These are phyloP conservation scores for Adansonia grandidieri DNA, from an alignment of 441 rosid genomes.

Conservation along the genomic window DNA sequence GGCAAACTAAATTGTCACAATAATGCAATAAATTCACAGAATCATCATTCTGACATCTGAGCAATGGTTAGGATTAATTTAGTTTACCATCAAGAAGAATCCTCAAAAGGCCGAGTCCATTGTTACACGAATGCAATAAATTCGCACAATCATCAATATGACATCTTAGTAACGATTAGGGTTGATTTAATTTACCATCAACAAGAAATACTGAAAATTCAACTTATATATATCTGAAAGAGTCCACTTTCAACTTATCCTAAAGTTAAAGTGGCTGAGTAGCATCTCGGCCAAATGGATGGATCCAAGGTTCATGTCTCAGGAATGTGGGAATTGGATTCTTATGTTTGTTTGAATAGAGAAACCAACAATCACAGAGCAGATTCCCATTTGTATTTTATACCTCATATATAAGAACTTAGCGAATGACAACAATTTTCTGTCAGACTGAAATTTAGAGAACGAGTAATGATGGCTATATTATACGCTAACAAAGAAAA, in stretches of 20 bases:
- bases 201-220: slow-evolving; percentile 8
- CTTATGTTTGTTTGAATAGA: slow-evolving; percentile 11
- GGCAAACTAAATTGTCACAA: neutral
- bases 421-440: slow-evolving; percentile 2
- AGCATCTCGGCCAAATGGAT: slow-evolving; percentile 13
- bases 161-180: slow-evolving; percentile 14
- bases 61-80: too few relatives aligned
- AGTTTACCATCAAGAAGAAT: too few relatives aligned
- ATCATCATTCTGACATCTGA: too few relatives aligned
- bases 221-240: neutral
- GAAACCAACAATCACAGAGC: slow-evolving; percentile 16
- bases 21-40: too few relatives aligned
- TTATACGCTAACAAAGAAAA: slow-evolving; percentile 2
- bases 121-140: slow-evolving; percentile 20
- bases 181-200: slow-evolving; percentile 9
- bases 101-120: neutral
- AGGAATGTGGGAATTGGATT: slow-evolving; percentile 9
- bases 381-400: neutral
- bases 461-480: slow-evolving; percentile 1
- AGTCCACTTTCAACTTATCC: neutral
- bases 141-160: slow-evolving; percentile 17
- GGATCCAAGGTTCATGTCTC: neutral
- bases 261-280: neutral
- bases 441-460: neutral
- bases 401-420: slow-evolving; percentile 10